These are phyloP conservation scores for Spathaspora boniae DNA, from an alignment of 805 yeast species.

Conservation along the genomic window DNA sequence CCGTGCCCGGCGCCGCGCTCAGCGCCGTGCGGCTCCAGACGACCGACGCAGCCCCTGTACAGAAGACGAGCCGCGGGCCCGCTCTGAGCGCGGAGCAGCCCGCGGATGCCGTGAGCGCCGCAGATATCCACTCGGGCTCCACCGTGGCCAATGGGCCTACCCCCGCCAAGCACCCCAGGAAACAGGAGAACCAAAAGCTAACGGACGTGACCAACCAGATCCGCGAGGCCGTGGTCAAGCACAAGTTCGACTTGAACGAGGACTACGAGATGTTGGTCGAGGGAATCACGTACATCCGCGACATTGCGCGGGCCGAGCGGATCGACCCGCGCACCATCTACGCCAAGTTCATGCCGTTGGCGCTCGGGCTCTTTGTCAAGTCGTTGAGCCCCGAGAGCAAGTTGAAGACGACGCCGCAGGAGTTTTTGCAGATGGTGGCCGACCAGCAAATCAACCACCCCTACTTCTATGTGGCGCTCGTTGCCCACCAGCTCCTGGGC, in stretches of 20 bases:
- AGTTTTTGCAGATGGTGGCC: constrained; percentile 26
- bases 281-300: constrained; percentile 36
- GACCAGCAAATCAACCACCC: constrained; percentile 30
- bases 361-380: constrained; percentile 19
- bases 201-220: constrained; percentile 34
- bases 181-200: constrained; percentile 21
- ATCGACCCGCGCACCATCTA: constrained; percentile 23
- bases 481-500: constrained; percentile 15
- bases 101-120: no score
- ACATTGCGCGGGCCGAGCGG: constrained; percentile 30
- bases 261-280: constrained; percentile 37
- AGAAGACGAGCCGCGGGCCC: no score
- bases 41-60: not conserved
- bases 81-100: no score
- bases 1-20: not conserved
- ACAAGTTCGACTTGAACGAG: constrained; percentile 22
- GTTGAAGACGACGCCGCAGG: constrained; percentile 12
- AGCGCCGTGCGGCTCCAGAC: not conserved
- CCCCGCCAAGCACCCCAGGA: not conserved
- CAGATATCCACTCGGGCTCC: no score
- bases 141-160: no score
- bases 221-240: constrained; percentile 17
- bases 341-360: constrained; percentile 25
- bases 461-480: constrained; percentile 25
- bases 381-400: constrained; percentile 13